Evolutionary conservation across 2,329 filamentous ascomycete genomes (phyloP).

Genomic region (Sporothrix brasiliensis): DNA sequence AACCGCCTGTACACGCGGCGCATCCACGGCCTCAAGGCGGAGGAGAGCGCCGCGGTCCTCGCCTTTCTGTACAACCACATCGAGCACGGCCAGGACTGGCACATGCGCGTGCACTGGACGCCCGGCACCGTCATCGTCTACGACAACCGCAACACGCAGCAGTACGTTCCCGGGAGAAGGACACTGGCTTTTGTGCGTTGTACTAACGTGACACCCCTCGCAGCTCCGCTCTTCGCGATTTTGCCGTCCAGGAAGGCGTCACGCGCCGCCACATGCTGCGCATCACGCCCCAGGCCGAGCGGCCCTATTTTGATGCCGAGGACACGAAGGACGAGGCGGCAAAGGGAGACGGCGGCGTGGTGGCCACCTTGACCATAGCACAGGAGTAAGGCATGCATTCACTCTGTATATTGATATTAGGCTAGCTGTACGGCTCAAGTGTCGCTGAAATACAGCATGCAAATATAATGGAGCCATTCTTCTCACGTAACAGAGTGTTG

Average conservation of each 20-base stretch:
- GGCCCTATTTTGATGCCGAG: slow-evolving; percentile 36
- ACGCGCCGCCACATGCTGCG: slow-evolving; percentile 39
- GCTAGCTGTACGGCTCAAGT: too few relatives aligned
- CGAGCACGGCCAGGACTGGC: slow-evolving; percentile 52
- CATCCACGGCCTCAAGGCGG: slow-evolving; percentile 78
- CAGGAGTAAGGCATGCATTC: neutral
- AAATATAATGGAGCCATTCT: neutral
- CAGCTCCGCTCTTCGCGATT: slow-evolving; percentile 37
- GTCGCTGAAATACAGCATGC: too few relatives aligned
- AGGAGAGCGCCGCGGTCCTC: slow-evolving; percentile 41
- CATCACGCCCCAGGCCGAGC: slow-evolving; percentile 43
- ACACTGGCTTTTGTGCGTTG: too few relatives aligned
- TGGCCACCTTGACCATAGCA: neutral
- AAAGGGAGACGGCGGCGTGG: neutral
- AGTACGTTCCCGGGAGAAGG: slow-evolving; percentile 21
- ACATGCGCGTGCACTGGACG: slow-evolving; percentile 52
- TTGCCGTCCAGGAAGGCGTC: slow-evolving; percentile 31
- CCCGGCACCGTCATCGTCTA: slow-evolving; percentile 52
- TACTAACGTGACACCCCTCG: neutral
- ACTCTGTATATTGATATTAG: too few relatives aligned
- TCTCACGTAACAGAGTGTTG: neutral
- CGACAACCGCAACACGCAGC: slow-evolving; percentile 39
- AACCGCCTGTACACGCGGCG: slow-evolving; percentile 63
- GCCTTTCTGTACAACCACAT: slow-evolving; percentile 52
- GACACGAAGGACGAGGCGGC: neutral